Percentiles rank a stretch among this genome's conserved stretches.
phyloP scores from a whole-genome alignment of 1,284 basidiomycete genomes.

The Ustilago tritici region DNA sequence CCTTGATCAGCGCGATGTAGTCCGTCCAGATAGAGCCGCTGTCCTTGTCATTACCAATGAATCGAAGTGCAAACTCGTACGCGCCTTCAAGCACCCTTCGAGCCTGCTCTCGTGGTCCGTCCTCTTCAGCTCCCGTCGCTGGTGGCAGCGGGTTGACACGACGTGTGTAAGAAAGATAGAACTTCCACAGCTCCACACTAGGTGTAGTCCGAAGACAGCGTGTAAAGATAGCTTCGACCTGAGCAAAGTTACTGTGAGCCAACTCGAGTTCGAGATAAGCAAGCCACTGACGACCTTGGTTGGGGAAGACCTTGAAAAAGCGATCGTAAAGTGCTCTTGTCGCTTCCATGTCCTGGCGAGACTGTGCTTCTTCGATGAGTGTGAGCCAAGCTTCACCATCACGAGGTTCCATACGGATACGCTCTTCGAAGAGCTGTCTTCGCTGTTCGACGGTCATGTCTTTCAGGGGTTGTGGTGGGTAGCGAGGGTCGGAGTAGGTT shows the following conservation, averaged over 20 bases:
- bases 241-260: conserved; percentile 76
- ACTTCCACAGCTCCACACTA: conserved; percentile 86
- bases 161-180: conserved; percentile 71
- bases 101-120: conserved; percentile 74
- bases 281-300: conserved; percentile 72
- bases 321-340: conserved; percentile 80
- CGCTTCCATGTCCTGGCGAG: conserved; percentile 77
- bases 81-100: conserved; percentile 84
- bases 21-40: conserved; percentile 75
- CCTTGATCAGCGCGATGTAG: conserved; percentile 84
- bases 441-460: conserved; percentile 45
- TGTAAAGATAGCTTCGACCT: conserved; percentile 75
- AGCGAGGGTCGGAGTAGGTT: conserved; percentile 7
- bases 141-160: conserved; percentile 67
- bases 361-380: conserved; percentile 77
- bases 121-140: conserved; percentile 67
- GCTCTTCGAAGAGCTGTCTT: conserved; percentile 48
- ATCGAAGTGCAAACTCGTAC: conserved; percentile 91
- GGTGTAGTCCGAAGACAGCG: conserved; percentile 83
- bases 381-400: conserved; percentile 79
- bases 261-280: conserved; percentile 82
- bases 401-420: conserved; percentile 73
- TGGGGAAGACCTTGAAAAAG: conserved; percentile 81
- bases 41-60: conserved; percentile 81
- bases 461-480: conserved; percentile 33